Percentiles rank a stretch among this genome's conserved stretches.
Conservation (phyloP, 345 rosid species). For the Rhodomyrtus tomentosa region DNA sequence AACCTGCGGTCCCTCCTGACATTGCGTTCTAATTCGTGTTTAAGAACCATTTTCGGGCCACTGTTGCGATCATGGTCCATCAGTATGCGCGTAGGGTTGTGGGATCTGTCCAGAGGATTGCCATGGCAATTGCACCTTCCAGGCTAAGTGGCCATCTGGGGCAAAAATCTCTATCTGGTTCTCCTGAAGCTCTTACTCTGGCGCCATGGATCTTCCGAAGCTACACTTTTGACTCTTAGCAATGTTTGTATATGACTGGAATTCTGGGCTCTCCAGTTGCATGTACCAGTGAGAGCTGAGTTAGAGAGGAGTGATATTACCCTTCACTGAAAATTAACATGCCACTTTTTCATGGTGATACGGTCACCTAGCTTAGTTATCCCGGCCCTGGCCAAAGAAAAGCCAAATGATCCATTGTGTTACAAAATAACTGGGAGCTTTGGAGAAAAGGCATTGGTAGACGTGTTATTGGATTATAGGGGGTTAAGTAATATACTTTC, state of each 20-base stretch:
- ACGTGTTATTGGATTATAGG: background rate
- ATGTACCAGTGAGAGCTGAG: background rate
- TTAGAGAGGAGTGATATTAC: background rate
- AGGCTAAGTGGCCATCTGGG: constrained; percentile 29
- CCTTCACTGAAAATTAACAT: background rate
- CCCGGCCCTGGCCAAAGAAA: background rate
- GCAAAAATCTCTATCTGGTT: constrained; percentile 57
- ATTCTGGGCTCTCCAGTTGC: background rate
- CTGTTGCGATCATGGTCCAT: constrained; percentile 91
- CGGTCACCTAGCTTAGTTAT: background rate
- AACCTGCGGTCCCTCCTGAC: constrained; percentile 71
- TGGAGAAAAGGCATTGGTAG: background rate
- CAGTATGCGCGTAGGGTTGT: constrained; percentile 79
- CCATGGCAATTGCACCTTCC: constrained; percentile 86
- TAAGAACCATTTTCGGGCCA: constrained; percentile 72
- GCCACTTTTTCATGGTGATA: background rate
- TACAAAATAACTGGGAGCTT: background rate
- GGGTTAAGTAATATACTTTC: background rate
- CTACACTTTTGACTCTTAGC: constrained; percentile 46
- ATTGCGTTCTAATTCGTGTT: constrained; percentile 85
- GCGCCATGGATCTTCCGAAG: constrained; percentile 75
- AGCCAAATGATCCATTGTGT: background rate
- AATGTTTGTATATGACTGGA: background rate
- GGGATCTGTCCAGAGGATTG: constrained; percentile 95
- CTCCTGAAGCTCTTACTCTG: constrained; percentile 89